These are phyloP conservation scores for Aspergillus ochraceus DNA, from an alignment of 2,329 filamentous ascomycete species.

Conservation along the genomic window DNA sequence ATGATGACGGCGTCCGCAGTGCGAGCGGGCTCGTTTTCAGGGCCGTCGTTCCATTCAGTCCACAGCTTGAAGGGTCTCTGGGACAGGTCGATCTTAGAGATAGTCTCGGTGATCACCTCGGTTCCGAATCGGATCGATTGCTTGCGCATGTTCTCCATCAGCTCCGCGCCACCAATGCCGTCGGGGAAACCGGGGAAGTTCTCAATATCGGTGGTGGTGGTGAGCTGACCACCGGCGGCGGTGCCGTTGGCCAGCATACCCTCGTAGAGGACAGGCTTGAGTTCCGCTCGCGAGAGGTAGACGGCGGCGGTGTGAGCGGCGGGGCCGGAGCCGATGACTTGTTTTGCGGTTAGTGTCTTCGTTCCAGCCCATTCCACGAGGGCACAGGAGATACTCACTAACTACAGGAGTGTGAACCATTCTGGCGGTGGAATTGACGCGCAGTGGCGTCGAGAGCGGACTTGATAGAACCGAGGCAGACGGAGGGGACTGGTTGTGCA, in stretches of 20 bases:
- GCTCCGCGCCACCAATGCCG: slow-evolving; percentile 78
- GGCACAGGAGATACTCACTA: slow-evolving; percentile 57
- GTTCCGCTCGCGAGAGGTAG: slow-evolving; percentile 90
- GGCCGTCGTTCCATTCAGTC: slow-evolving; percentile 78
- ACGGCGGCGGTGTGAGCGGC: slow-evolving; percentile 96
- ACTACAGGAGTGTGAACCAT: slow-evolving; percentile 94
- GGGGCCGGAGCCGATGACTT: slow-evolving; percentile 85
- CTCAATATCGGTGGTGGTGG: slow-evolving; percentile 96
- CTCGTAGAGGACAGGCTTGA: slow-evolving; percentile 95
- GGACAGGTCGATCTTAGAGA: slow-evolving; percentile 82
- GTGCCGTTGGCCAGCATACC: slow-evolving; percentile 97
- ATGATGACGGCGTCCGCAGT: slow-evolving; percentile 93
- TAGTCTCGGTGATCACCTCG: slow-evolving; percentile 87
- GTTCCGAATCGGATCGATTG: slow-evolving; percentile 94
- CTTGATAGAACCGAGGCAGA: slow-evolving; percentile 36
- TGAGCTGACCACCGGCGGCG: slow-evolving; percentile 92
- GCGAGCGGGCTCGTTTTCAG: slow-evolving; percentile 68
- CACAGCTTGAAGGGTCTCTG: slow-evolving; percentile 87
- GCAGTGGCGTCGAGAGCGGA: slow-evolving; percentile 39
- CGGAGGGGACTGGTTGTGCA: slow-evolving; percentile 59
- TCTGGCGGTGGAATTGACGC: slow-evolving; percentile 45
- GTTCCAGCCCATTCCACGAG: too few relatives aligned
- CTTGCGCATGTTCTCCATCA: slow-evolving; percentile 95
- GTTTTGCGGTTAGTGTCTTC: too few relatives aligned
- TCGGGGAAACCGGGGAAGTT: slow-evolving; percentile 96